Base-by-base conservation (phyloP, 768 basidiomycete species). In the Kwoniella bestiolae region DNA sequence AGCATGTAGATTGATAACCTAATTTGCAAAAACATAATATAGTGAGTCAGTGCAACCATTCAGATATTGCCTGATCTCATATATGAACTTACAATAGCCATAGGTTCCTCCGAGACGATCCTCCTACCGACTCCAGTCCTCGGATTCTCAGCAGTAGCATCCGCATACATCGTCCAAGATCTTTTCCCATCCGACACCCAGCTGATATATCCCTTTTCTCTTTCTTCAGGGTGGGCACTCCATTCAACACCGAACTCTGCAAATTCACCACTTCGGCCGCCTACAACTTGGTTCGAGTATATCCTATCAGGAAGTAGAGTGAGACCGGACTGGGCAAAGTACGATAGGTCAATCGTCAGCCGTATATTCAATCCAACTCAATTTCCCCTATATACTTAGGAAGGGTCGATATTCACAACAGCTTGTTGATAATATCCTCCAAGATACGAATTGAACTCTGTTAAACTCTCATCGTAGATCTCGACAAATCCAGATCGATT, bases 101-200 rank as follows among this genome's bases (percentile, higher is more conserved):
- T 88, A 8, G 92, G 92, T 76, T 95, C 92, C 69, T 90, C 87
- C 0, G 92, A 86, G 41, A 94, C 82, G 11, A 90, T 87, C 57
- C 92, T 83, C 31, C 85, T 84, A 12, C 86, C 81, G 62, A 93
- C 90, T 68, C 90, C 82, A 1, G 87, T 87, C 23, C 76, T 68
- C 1, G 82, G 44, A 77, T 94, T 88, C 1, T 88, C 85, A 2
- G 75, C 86, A 81, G 91, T 83, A 14, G 87, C 92, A 32, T 83
- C 79, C n/a, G 85, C 85, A 41, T 85, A 85, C 64, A 93, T 69
- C 3, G 87, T 90, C 81, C 77, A 82, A 26, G 66, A 69, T 16
- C 60, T 45, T 62, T 75, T 70, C n/a, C 76, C 75, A 44, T 74
- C 72, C 11, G 75, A 59, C 41, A 75, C 71, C 82, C 82, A 82